phyloP scores from a whole-genome alignment of 2,329 filamentous ascomycete genomes.

The Colletotrichum melonis region DNA sequence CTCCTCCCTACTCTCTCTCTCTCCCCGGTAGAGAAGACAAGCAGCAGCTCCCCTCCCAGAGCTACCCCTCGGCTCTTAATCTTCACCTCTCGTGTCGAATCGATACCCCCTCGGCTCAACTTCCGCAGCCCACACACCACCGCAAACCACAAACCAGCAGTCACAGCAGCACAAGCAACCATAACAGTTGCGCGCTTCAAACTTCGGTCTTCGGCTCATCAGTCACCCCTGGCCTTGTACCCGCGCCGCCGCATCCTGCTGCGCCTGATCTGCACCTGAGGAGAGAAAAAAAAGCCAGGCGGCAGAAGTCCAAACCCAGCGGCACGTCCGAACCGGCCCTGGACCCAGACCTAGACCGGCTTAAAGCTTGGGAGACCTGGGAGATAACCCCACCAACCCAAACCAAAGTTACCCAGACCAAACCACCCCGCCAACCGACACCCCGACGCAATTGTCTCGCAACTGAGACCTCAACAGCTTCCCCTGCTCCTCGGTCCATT shows the following conservation, averaged over 20 bases:
- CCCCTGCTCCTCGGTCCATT: conserved; percentile 27
- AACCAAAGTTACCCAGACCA: conserved; percentile 10
- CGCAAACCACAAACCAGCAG: not conserved
- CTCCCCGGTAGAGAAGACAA: conserved; percentile 13
- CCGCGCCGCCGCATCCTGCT: conserved; percentile 26
- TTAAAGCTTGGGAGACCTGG: conserved; percentile 33
- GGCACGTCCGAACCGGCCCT: conserved; percentile 27
- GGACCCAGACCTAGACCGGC: not conserved
- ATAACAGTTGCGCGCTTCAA: not conserved
- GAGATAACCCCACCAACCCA: conserved; percentile 28
- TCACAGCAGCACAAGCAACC: not conserved
- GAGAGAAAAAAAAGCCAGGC: conserved; percentile 17
- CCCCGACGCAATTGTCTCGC: conserved; percentile 34
- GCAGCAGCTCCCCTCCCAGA: not conserved
- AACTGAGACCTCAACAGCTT: conserved; percentile 36
- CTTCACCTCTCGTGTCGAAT: conserved; percentile 3
- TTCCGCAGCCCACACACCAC: conserved; percentile 22
- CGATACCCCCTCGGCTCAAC: not conserved
- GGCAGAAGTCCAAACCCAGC: conserved; percentile 26
- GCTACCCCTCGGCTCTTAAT: conserved; percentile 16
- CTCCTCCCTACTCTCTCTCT: not conserved
- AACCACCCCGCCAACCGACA: conserved; percentile 34
- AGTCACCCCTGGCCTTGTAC: conserved; percentile 24
- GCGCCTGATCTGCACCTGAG: conserved; percentile 30
- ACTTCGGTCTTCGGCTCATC: conserved; percentile 33